Base-by-base conservation (phyloP, 2,329 filamentous ascomycete genomes). In the Venturia oleaginea region DNA sequence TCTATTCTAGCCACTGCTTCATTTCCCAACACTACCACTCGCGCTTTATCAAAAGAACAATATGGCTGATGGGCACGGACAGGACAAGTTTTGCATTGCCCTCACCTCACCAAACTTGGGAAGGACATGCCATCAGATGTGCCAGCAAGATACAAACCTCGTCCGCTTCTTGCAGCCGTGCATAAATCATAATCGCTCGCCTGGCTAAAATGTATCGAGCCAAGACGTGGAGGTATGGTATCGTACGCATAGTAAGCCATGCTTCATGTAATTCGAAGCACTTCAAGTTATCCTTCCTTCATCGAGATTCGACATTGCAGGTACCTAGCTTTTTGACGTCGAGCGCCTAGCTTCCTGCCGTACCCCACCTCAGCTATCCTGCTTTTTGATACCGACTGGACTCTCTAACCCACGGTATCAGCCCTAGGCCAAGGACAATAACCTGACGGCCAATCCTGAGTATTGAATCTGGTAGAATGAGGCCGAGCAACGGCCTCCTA, bases 401-500 rank as follows among this genome's bases (percentile, higher is more conserved):
- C 27, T 57, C 27, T 11, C 30, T 8, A 34, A 55, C 17, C 27
- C 17, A 57, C 27, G 27, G 1, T n/a, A 37, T 57, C 51, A 34
- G 27, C 24, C 51, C 51, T 55, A 13, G 51, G 51, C 17, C 51
- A 37, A 57, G 7, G 19, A 15, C 46, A 8, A 27, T n/a, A 34
- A 57, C n/a, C n/a, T 32, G 24, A 54, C 17, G 32, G 48, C 51
- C 51, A 57, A n/a, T 34, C 51, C 15, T 10, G 11, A 8, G 27
- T 34, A 4, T 57, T 34, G 51, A n/a, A 34, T n/a, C 8, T 57
- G 51, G 15, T 30, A 17, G 11, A 19, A 19, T 15, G 51, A 57
- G 27, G 27, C 51, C 51, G 51, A 57, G 51, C 30, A 57, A 32
- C 51, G 51, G 51, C 51, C 34, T 30, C 51, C 51, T 30, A 57